Evolutionary conservation across 768 basidiomycete species (phyloP), one percentile per base, ranked within the genome.

Genomic region (Auricularia heimuer): DNA sequence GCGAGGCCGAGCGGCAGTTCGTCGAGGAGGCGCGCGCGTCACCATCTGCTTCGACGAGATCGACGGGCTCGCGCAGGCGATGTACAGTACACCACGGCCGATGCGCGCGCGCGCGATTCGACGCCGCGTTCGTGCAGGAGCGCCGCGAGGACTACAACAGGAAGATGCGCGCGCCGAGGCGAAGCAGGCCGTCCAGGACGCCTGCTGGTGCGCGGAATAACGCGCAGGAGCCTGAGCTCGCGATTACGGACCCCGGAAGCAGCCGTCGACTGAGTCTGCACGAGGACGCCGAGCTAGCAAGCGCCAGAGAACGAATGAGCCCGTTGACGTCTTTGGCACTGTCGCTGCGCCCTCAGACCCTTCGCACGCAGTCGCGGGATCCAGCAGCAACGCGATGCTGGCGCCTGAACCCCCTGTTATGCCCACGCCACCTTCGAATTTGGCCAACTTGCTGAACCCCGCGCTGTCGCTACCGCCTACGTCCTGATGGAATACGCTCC

Each of bases 11-110:
- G 73, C 86, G 97, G 2, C 96, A 98, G 47, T 80, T 98, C 14
- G 98, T 99, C 73, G 96, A 98, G 68, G 96, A 98, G 78, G 97
- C 97, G 1, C 84, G 87, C 61, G 86, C 88, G 63, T 89, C 85
- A 98, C 98, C 75, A 98, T 99, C 72, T 99, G 98, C 79, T 98
- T 99, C 74, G 97, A 99, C 73, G 97, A 99, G 77, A 98, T 99
- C 69, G 97, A 99, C 72, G 97, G 96, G 68, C 85, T 99, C 21
- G 97, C 97, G 0, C 89, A 92, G 67, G 88, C 92, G 45, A 92
- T 99, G 92, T 84, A 87, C 29, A 29, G 29, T 29, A 29, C 67
- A 92, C 86, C 29, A 89, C 91, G 18, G 81, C 91, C 1, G 81
- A 97, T 71, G 88, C 94, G 68, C 88, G 90, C 77, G 84, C 93